Percentiles rank a stretch among this genome's conserved stretches.
These are phyloP conservation scores for Exophiala sp. DNA, from an alignment of 2,329 filamentous ascomycete species.

Conservation along the genomic window DNA sequence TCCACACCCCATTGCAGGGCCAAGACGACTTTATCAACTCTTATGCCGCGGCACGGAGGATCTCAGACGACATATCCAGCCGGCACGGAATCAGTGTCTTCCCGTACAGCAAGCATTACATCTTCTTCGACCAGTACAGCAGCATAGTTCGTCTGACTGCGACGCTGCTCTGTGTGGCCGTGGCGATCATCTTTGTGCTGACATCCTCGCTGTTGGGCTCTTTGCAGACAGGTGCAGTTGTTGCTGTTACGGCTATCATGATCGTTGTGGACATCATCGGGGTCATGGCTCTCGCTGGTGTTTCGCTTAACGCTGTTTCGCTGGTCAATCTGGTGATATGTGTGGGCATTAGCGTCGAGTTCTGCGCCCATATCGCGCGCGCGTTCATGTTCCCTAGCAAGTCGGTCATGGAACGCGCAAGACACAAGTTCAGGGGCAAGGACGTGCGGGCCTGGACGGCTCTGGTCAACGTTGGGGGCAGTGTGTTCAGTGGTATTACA, in stretches of 20 bases:
- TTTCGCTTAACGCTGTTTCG: conserved; percentile 91
- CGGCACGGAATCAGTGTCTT: conserved; percentile 79
- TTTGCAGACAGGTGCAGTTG: conserved; percentile 71
- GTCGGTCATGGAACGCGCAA: conserved; percentile 75
- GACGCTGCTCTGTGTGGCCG: conserved; percentile 73
- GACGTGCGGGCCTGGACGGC: conserved; percentile 90
- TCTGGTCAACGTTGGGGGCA: conserved; percentile 88
- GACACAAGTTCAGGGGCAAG: conserved; percentile 71
- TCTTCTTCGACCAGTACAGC: conserved; percentile 98
- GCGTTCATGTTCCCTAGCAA: conserved; percentile 92
- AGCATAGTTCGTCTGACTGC: conserved; percentile 77
- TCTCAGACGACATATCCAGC: conserved; percentile 69
- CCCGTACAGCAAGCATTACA: conserved; percentile 96
- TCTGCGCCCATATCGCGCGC: conserved; percentile 93
- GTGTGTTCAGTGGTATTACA: conserved; percentile 93
- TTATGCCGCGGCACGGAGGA: conserved; percentile 83
- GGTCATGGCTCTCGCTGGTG: conserved; percentile 82
- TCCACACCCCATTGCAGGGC: conserved; percentile 79
- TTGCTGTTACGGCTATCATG: conserved; percentile 87
- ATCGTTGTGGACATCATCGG: conserved; percentile 91
- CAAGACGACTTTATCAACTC: conserved; percentile 92
- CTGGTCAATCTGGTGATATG: conserved; percentile 97
- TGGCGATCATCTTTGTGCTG: conserved; percentile 80
- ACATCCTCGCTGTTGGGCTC: conserved; percentile 80
- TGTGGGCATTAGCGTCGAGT: conserved; percentile 93